Evolutionary conservation across 768 basidiomycete species (phyloP).

Genomic region (Podaxis pistillaris): DNA sequence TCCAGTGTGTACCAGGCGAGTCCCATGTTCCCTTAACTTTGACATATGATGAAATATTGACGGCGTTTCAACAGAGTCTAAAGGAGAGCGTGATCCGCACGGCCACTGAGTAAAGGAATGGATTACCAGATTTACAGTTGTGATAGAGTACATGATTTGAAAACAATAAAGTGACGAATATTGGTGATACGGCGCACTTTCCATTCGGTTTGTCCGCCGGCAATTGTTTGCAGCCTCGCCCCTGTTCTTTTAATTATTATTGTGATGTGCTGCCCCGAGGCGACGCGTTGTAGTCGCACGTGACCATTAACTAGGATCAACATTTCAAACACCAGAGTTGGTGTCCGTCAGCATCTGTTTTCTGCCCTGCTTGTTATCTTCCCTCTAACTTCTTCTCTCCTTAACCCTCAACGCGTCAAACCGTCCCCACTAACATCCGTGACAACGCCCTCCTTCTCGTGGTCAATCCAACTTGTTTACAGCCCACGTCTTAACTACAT

Average conservation of each 20-base stretch:
- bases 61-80: conserved; percentile 50
- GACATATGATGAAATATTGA: conserved; percentile 18
- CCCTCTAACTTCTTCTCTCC: background rate
- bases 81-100: conserved; percentile 70
- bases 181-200: background rate
- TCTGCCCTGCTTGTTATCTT: background rate
- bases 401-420: conserved; percentile 7
- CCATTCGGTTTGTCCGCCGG: background rate
- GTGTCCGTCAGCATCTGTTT: conserved; percentile 10
- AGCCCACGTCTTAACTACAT: conserved; percentile 4
- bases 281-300: conserved; percentile 12
- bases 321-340: conserved; percentile 8
- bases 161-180: conserved; percentile 3
- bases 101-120: conserved; percentile 50
- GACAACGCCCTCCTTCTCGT: conserved; percentile 23
- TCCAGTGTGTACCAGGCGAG: conserved; percentile 85
- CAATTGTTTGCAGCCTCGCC: background rate
- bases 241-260: conserved; percentile 1
- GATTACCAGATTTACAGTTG: conserved; percentile 8
- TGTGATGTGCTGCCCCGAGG: conserved; percentile 2
- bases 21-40: conserved; percentile 12
- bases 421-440: background rate
- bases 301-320: conserved; percentile 13
- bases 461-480: conserved; percentile 23
- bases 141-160: conserved; percentile 3